Evolutionary conservation across 2,329 filamentous ascomycete species (phyloP).

Genomic region (Metarhizium anisopliae): DNA sequence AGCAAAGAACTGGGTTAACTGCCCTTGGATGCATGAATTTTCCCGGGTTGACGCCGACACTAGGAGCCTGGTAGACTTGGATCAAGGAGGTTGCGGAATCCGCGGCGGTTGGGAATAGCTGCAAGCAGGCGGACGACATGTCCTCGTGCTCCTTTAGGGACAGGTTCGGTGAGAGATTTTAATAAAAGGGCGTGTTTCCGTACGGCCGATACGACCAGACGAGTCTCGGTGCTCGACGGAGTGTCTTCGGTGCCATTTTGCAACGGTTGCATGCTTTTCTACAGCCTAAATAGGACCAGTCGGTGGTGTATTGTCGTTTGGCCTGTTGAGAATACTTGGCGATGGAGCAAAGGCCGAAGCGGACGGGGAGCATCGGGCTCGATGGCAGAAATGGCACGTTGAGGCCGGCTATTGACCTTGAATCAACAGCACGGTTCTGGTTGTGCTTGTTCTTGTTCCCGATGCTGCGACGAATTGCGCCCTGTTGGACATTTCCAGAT

Average conservation of each 20-base stretch:
- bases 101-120: neutral
- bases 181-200: neutral
- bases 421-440: too few species aligned
- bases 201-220: neutral
- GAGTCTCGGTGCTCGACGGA: neutral
- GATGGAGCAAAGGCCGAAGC: too few species aligned
- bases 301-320: neutral
- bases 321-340: too few species aligned
- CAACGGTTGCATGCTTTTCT: neutral
- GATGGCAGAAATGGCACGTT: too few species aligned
- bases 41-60: slow-evolving; percentile 1
- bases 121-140: too few species aligned
- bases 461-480: too few species aligned
- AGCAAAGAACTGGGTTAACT: neutral
- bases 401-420: too few species aligned
- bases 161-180: too few species aligned
- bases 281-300: neutral
- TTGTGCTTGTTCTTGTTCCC: too few species aligned
- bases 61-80: neutral
- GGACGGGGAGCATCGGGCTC: too few species aligned
- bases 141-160: too few species aligned
- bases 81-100: neutral
- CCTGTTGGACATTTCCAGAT: too few species aligned
- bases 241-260: neutral
- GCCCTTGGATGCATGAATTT: neutral